phyloP scores from a whole-genome alignment of 768 basidiomycete genomes.

The Naganishia onofrii region DNA sequence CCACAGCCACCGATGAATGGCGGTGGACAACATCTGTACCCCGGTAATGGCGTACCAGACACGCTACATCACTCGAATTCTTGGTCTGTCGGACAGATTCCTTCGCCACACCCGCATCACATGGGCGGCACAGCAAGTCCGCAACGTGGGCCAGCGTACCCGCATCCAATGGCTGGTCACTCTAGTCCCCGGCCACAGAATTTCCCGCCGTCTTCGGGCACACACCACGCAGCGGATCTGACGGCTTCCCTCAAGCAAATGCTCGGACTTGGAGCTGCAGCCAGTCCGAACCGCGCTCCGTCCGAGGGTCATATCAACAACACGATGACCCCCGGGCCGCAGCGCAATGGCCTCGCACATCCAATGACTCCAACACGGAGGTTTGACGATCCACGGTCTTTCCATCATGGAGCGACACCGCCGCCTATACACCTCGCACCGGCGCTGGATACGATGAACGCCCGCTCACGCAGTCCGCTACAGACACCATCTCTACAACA shows the following conservation, averaged over 20 bases:
- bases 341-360: neutral
- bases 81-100: neutral
- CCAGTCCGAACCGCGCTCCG: neutral
- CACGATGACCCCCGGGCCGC: neutral
- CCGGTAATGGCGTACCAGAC: neutral
- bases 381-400: neutral
- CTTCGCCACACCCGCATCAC: neutral
- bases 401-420: constrained; percentile 1
- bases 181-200: neutral
- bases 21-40: neutral
- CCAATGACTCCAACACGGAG: constrained; percentile 1
- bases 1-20: neutral
- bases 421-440: constrained; percentile 4
- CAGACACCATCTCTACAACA: neutral
- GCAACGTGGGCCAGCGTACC: neutral
- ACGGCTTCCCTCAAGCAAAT: constrained; percentile 14
- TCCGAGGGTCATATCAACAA: neutral
- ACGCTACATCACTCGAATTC: constrained; percentile 1
- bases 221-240: neutral
- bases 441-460: neutral
- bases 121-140: neutral
- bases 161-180: neutral
- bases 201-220: neutral
- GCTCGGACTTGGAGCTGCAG: neutral
- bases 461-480: neutral